Evolutionary conservation across 768 basidiomycete genomes (phyloP).

Genomic region (Dacryopinax spathularia): DNA sequence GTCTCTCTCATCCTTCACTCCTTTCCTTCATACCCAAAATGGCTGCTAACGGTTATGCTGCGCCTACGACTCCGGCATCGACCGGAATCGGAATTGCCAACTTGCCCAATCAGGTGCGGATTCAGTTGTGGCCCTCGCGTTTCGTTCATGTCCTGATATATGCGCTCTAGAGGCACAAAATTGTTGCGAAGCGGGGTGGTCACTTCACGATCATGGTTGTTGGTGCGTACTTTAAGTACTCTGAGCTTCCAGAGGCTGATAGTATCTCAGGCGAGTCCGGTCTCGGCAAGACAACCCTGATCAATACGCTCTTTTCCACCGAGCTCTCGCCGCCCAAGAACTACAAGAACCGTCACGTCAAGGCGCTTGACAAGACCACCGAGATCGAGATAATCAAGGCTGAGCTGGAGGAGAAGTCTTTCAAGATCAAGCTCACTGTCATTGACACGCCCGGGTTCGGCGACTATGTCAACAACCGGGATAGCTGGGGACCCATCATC

Average conservation of each 20-base stretch:
- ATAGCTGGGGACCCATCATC: constrained; percentile 95
- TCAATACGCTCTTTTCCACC: constrained; percentile 98
- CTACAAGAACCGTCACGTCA: constrained; percentile 75
- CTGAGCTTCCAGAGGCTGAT: background rate
- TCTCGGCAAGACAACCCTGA: constrained; percentile 89
- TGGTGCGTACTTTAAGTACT: constrained; percentile 39
- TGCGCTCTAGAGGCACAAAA: constrained; percentile 76
- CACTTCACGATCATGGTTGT: constrained; percentile 99
- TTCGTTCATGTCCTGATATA: constrained; percentile 9
- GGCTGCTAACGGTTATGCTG: background rate
- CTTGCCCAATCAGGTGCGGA: constrained; percentile 86
- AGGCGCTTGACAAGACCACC: constrained; percentile 96
- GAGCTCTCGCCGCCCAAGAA: constrained; percentile 87
- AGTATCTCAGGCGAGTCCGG: constrained; percentile 72
- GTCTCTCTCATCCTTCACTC: background rate
- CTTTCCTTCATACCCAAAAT: background rate
- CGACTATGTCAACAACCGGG: constrained; percentile 99
- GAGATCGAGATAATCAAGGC: constrained; percentile 99
- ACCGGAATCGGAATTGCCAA: constrained; percentile 83
- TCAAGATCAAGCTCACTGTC: constrained; percentile 98
- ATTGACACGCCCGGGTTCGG: constrained; percentile 99
- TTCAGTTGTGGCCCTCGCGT: background rate
- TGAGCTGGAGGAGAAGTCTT: constrained; percentile 95
- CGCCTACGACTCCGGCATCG: background rate
- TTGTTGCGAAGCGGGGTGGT: constrained; percentile 90